Evolutionary conservation across 306 rosid species (phyloP).

Genomic region (Lathyrus oleraceus): DNA sequence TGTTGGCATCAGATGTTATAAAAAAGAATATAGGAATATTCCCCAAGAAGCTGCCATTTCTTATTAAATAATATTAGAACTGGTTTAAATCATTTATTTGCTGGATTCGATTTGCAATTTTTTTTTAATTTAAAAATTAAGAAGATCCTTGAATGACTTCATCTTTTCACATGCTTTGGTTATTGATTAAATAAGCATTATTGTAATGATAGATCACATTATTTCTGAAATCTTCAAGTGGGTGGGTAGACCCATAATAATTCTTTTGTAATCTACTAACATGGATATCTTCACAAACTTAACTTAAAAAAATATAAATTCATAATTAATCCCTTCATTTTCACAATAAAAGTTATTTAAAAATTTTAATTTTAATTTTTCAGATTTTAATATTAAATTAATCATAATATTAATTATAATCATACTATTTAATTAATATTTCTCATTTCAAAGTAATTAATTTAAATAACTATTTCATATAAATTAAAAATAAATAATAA

Average conservation of each 20-base stretch:
- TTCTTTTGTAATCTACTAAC: constrained; percentile 21
- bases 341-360: too few relatives aligned
- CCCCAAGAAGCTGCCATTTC: constrained; percentile 1
- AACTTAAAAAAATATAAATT: neutral
- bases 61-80: neutral
- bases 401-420: too few relatives aligned
- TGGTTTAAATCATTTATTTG: neutral
- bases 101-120: neutral
- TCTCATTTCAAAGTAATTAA: too few relatives aligned
- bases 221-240: constrained; percentile 33
- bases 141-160: neutral
- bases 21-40: constrained; percentile 40
- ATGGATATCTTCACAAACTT: constrained; percentile 2
- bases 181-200: neutral
- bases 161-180: neutral
- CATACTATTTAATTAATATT: too few relatives aligned
- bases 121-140: neutral
- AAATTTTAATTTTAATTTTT: too few relatives aligned
- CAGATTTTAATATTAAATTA: too few relatives aligned
- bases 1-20: constrained; percentile 1
- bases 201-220: neutral
- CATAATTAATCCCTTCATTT: too few relatives aligned
- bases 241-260: constrained; percentile 32
- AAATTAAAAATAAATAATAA: too few relatives aligned
- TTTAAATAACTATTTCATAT: too few relatives aligned